A percentile compares a stretch with the other conserved stretches of the same genome.
Evolutionary conservation across 2,329 filamentous ascomycete species (phyloP).

Genomic region (Xylaria sp.): DNA sequence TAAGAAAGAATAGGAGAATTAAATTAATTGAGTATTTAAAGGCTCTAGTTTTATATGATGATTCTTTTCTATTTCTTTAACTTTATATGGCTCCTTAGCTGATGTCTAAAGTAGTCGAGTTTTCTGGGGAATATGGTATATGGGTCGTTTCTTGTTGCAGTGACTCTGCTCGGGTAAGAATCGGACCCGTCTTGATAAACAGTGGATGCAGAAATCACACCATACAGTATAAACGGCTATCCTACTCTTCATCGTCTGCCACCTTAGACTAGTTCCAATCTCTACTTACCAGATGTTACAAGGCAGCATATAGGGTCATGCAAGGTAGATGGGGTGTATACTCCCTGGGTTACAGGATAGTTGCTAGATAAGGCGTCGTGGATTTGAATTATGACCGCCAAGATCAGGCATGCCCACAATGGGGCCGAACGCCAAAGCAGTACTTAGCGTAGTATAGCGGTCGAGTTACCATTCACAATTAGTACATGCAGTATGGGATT

Average conservation of each 20-base stretch:
- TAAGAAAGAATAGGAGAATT: no score
- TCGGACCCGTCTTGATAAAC: not conserved
- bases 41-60: no score
- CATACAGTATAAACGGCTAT: not conserved
- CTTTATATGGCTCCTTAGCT: no score
- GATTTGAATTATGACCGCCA: slow-evolving; percentile 16
- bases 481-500: not conserved
- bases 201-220: not conserved
- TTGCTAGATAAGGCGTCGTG: not conserved
- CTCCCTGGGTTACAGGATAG: not conserved
- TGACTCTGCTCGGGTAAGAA: not conserved
- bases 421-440: slow-evolving; percentile 7
- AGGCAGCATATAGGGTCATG: not conserved
- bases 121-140: no score
- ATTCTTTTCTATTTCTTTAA: no score
- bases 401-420: slow-evolving; percentile 11
- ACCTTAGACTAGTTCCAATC: not conserved
- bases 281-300: not conserved
- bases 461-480: not conserved
- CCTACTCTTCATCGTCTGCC: not conserved
- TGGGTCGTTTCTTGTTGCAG: no score
- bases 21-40: no score
- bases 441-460: not conserved
- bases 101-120: no score
- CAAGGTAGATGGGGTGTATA: slow-evolving; percentile 3